These are phyloP conservation scores for Ophiognomonia clavigignenti-juglandacearum DNA, from an alignment of 2,329 filamentous ascomycete species.

Conservation along the genomic window DNA sequence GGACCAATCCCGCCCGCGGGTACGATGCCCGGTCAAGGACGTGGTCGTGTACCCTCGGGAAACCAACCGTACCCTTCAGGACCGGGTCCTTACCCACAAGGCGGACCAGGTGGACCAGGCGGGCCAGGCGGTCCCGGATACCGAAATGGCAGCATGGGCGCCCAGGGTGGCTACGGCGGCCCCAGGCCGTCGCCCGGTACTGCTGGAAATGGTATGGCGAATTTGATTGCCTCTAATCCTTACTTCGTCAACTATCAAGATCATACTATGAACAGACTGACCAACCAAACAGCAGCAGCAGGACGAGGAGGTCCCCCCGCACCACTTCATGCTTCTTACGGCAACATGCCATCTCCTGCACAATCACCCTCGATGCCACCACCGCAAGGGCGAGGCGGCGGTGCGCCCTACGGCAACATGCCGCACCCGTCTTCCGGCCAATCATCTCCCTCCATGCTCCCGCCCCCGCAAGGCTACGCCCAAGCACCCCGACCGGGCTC, in stretches of 20 bases:
- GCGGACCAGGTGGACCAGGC: too few relatives aligned
- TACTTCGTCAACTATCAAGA: conserved; percentile 19
- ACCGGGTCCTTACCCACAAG: conserved; percentile 24
- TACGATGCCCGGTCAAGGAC: conserved; percentile 19
- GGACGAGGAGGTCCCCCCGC: conserved; percentile 15
- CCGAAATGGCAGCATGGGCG: conserved; percentile 18
- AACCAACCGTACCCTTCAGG: conserved; percentile 33
- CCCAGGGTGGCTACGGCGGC: conserved; percentile 12
- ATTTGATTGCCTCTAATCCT: conserved; percentile 18
- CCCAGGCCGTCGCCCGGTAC: conserved; percentile 11
- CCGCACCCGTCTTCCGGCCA: background rate
- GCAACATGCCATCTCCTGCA: background rate
- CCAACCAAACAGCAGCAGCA: conserved; percentile 27
- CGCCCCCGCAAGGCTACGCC: conserved; percentile 12
- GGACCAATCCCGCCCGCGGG: conserved; percentile 1
- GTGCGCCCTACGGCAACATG: conserved; percentile 10
- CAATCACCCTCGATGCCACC: conserved; percentile 20
- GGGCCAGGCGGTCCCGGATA: too few relatives aligned
- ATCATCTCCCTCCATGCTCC: conserved; percentile 20
- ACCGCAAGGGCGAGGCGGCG: too few relatives aligned
- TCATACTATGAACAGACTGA: conserved; percentile 32
- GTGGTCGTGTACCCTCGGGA: conserved; percentile 37
- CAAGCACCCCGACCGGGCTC: background rate
- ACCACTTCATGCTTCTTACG: conserved; percentile 9
- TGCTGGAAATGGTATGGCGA: conserved; percentile 14